A percentile compares a stretch with the other conserved stretches of the same genome.
Conservation (phyloP, 495 filamentous ascomycete genomes). For the Lophium mytilinum region DNA sequence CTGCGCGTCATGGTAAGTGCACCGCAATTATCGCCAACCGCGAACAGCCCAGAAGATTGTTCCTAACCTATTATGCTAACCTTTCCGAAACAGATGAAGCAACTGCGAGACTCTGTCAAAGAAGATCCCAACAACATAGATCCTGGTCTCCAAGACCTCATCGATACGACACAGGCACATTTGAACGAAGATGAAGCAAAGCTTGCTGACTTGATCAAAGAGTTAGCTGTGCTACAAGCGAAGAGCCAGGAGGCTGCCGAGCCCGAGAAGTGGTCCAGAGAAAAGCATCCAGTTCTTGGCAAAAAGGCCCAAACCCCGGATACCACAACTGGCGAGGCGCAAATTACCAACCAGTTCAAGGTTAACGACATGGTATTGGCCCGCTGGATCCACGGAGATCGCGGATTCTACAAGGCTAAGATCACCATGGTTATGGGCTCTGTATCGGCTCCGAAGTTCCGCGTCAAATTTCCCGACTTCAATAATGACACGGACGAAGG, state of each 20-base stretch:
- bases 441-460: constrained; percentile 77
- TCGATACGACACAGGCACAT: too few species aligned
- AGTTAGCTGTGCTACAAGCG: constrained; percentile 20
- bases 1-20: too few species aligned
- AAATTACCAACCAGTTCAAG: constrained; percentile 50
- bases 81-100: too few species aligned
- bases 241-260: constrained; percentile 19
- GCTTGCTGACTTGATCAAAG: too few species aligned
- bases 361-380: constrained; percentile 88
- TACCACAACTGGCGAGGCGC: constrained; percentile 34
- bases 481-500: constrained; percentile 68
- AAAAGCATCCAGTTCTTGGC: constrained; percentile 62
- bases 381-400: constrained; percentile 84
- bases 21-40: too few species aligned
- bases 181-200: too few species aligned
- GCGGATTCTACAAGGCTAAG: constrained; percentile 81
- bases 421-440: constrained; percentile 93
- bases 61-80: too few species aligned
- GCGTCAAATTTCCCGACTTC: constrained; percentile 89
- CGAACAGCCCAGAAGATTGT: too few species aligned
- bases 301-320: constrained; percentile 40
- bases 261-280: constrained; percentile 60
- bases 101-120: too few species aligned
- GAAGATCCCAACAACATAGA: too few species aligned
- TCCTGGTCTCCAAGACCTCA: too few species aligned